phyloP scores from a whole-genome alignment of 2,329 filamentous ascomycete species.

The Curvularia sp. region DNA sequence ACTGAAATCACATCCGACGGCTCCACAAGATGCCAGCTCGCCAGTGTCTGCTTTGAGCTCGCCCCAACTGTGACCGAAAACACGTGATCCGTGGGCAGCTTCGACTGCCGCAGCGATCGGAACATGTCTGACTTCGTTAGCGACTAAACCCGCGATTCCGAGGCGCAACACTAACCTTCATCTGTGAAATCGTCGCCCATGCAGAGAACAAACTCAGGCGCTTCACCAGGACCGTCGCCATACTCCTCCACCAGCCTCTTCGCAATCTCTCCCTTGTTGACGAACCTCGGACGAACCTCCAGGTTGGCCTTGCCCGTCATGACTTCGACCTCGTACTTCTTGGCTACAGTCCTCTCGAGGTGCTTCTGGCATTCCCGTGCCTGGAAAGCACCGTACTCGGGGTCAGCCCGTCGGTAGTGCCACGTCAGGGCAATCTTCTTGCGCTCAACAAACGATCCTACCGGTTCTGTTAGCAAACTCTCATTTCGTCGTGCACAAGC shows the following conservation, averaged over 20 bases:
- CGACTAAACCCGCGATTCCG: slow-evolving; percentile 11
- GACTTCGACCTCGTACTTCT: slow-evolving; percentile 89
- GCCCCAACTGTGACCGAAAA: slow-evolving; percentile 93
- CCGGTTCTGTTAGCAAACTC: slow-evolving; percentile 21
- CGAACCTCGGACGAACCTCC: slow-evolving; percentile 93
- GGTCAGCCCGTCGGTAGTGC: slow-evolving; percentile 94
- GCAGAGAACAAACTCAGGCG: slow-evolving; percentile 86
- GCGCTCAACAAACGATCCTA: slow-evolving; percentile 88
- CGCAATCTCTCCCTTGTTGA: slow-evolving; percentile 97
- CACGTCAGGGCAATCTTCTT: slow-evolving; percentile 95
- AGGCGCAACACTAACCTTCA: slow-evolving; percentile 69
- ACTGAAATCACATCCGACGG: slow-evolving; percentile 83
- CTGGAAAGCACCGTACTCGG: slow-evolving; percentile 81
- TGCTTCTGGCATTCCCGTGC: slow-evolving; percentile 81
- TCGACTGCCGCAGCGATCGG: slow-evolving; percentile 71
- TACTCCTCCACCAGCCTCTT: slow-evolving; percentile 82
- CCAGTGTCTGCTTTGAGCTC: slow-evolving; percentile 89
- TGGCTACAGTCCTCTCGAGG: slow-evolving; percentile 76
- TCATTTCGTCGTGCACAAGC: too few relatives aligned
- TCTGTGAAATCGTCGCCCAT: slow-evolving; percentile 96
- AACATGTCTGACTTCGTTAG: slow-evolving; percentile 71
- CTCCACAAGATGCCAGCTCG: slow-evolving; percentile 88
- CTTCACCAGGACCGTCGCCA: slow-evolving; percentile 61
- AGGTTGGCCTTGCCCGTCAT: slow-evolving; percentile 97
- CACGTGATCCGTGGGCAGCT: slow-evolving; percentile 69